phyloP scores from a whole-genome alignment of 1,284 basidiomycete genomes.

The Stygiomarasmius scandens region DNA sequence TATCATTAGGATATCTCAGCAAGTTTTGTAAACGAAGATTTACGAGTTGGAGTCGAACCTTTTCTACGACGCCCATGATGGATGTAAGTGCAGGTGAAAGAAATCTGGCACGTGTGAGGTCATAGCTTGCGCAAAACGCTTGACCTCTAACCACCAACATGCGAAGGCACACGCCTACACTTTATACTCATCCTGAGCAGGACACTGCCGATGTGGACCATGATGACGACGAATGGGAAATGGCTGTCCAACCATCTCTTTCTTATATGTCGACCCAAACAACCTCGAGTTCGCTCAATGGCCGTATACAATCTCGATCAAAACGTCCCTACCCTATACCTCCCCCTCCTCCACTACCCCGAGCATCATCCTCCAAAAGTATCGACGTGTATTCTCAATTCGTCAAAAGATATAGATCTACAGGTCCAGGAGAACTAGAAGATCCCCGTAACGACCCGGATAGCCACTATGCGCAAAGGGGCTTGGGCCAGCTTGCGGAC shows the following conservation, averaged over 20 bases:
- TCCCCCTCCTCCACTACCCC: slow-evolving; percentile 19
- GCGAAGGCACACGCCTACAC: slow-evolving; percentile 60
- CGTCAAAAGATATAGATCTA: slow-evolving; percentile 68
- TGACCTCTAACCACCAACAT: slow-evolving; percentile 21
- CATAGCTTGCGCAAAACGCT: neutral
- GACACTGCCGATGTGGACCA: slow-evolving; percentile 47
- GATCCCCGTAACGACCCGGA: slow-evolving; percentile 75
- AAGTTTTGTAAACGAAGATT: slow-evolving; percentile 5
- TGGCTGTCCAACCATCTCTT: slow-evolving; percentile 19
- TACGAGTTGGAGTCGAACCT: slow-evolving; percentile 48
- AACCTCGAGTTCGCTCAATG: slow-evolving; percentile 26
- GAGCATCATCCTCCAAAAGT: slow-evolving; percentile 38
- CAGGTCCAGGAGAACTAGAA: slow-evolving; percentile 49
- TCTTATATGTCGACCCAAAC: slow-evolving; percentile 30
- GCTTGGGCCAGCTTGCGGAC: slow-evolving; percentile 70
- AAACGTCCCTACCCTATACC: slow-evolving; percentile 33
- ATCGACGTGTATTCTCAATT: slow-evolving; percentile 78
- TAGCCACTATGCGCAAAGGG: slow-evolving; percentile 73
- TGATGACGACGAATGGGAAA: slow-evolving; percentile 44
- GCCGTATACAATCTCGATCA: slow-evolving; percentile 32
- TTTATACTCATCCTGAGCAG: slow-evolving; percentile 68
- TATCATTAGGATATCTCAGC: slow-evolving; percentile 31
- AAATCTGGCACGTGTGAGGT: slow-evolving; percentile 5
- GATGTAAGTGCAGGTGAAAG: slow-evolving; percentile 4
- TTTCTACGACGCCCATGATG: slow-evolving; percentile 88